Percentiles rank a stretch among this genome's conserved stretches.
Conservation (phyloP, 768 basidiomycete species). For the Pulveroboletus sp. region DNA sequence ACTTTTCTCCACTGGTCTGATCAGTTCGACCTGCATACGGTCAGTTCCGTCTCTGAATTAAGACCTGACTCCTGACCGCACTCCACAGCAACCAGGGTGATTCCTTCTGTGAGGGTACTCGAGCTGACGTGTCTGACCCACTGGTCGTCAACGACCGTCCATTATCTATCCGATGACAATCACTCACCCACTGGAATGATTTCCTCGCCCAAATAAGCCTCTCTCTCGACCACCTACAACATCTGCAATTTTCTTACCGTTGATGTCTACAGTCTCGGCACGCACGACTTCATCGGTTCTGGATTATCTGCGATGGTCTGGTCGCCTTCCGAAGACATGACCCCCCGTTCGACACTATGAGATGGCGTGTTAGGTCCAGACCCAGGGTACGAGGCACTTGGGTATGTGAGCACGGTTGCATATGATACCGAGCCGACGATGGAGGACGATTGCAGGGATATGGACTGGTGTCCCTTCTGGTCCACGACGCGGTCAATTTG, state of each 20-base stretch:
- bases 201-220: slow-evolving; percentile 43
- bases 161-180: slow-evolving; percentile 39
- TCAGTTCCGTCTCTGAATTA: slow-evolving; percentile 20
- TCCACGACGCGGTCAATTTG: too few species aligned
- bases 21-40: slow-evolving; percentile 41
- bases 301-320: slow-evolving; percentile 43
- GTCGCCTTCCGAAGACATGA: slow-evolving; percentile 30
- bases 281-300: slow-evolving; percentile 38
- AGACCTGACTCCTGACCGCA: neutral
- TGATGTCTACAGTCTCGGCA: slow-evolving; percentile 49
- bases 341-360: slow-evolving; percentile 42
- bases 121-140: neutral
- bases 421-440: slow-evolving; percentile 37
- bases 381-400: slow-evolving; percentile 47
- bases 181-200: slow-evolving; percentile 41
- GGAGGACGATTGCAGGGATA: slow-evolving; percentile 35
- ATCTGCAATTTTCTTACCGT: slow-evolving; percentile 47
- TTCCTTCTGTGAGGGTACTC: slow-evolving; percentile 34
- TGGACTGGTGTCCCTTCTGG: too few species aligned
- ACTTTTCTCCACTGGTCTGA: slow-evolving; percentile 45
- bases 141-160: neutral
- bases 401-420: slow-evolving; percentile 40
- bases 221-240: slow-evolving; percentile 50
- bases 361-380: slow-evolving; percentile 40
- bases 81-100: slow-evolving; percentile 40